phyloP scores from a whole-genome alignment of 106 monocot genomes.

The Triglochin maritima region DNA sequence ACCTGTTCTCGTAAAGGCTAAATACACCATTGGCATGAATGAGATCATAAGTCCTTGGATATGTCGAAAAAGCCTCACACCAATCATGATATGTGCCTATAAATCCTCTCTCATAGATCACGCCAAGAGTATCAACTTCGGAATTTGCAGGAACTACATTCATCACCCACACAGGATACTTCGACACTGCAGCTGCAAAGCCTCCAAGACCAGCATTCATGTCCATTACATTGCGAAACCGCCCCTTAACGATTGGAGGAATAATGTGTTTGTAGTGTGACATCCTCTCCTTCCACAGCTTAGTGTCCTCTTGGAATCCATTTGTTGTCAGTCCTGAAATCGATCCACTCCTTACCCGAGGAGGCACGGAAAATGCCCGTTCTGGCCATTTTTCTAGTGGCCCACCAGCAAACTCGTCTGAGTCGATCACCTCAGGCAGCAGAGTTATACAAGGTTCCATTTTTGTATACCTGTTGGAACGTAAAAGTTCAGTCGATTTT shows the following conservation, averaged over 20 bases:
- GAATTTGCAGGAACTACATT: slow-evolving; percentile 4
- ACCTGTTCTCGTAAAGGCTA: slow-evolving; percentile 7
- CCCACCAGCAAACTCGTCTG: slow-evolving; percentile 4
- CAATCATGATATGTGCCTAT: slow-evolving; percentile 19
- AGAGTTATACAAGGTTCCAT: slow-evolving; percentile 10
- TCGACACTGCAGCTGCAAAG: slow-evolving; percentile 2
- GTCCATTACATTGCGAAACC: slow-evolving; percentile 15
- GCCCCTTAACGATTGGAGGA: slow-evolving; percentile 5
- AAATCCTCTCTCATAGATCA: slow-evolving; percentile 11
- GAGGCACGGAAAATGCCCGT: slow-evolving; percentile 6
- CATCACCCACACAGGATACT: slow-evolving; percentile 16
- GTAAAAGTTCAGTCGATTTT: not conserved
- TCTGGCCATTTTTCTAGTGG: slow-evolving; percentile 5
- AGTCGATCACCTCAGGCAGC: slow-evolving; percentile 3
- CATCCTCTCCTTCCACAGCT: slow-evolving; percentile 8
- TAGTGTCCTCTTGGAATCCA: slow-evolving; percentile 3
- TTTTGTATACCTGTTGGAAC: slow-evolving; percentile 1
- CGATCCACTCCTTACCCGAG: slow-evolving; percentile 1
- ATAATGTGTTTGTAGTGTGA: slow-evolving; percentile 10
- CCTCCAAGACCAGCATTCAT: slow-evolving; percentile 13
- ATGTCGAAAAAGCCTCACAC: slow-evolving; percentile 14
- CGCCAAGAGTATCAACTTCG: slow-evolving; percentile 1
- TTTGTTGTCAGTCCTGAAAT: slow-evolving; percentile 5
- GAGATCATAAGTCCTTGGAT: slow-evolving; percentile 15
- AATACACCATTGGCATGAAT: slow-evolving; percentile 10